A percentile compares a stretch with the other conserved stretches of the same genome.
These are phyloP conservation scores for Collybiopsis confluens DNA, from an alignment of 768 basidiomycete genomes.

Conservation along the genomic window DNA sequence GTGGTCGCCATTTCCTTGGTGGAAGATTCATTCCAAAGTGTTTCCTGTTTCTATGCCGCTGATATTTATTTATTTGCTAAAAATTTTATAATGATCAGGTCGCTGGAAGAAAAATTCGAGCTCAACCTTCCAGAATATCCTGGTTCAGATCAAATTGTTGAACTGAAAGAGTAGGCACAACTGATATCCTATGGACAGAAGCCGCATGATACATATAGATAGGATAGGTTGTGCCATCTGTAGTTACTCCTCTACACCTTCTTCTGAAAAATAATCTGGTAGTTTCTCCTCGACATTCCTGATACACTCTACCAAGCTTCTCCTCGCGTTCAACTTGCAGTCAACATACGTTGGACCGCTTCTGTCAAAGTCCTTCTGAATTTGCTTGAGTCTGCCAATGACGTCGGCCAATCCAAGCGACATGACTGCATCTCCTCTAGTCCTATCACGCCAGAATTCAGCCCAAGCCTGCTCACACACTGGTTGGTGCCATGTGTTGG, in stretches of 20 bases:
- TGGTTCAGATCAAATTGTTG: slow-evolving; percentile 79
- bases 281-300: slow-evolving; percentile 55
- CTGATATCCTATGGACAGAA: no score
- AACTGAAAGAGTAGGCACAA: slow-evolving; percentile 36
- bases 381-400: slow-evolving; percentile 55
- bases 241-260: slow-evolving; percentile 11
- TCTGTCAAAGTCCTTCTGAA: slow-evolving; percentile 65
- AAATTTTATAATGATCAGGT: slow-evolving; percentile 49
- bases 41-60: slow-evolving; percentile 20
- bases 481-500: slow-evolving; percentile 68
- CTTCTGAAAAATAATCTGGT: slow-evolving; percentile 57
- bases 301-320: slow-evolving; percentile 50
- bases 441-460: slow-evolving; percentile 80
- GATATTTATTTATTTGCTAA: no score
- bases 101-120: slow-evolving; percentile 65
- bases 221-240: no score
- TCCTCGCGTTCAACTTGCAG: slow-evolving; percentile 56
- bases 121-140: slow-evolving; percentile 83
- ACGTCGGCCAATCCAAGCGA: slow-evolving; percentile 61
- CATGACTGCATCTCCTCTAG: slow-evolving; percentile 56
- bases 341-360: slow-evolving; percentile 79
- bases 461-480: slow-evolving; percentile 70
- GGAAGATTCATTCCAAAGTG: slow-evolving; percentile 91
- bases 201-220: no score
- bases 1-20: slow-evolving; percentile 86